A percentile compares a stretch with the other conserved stretches of the same genome.
These are phyloP conservation scores for Penicillium desertorum DNA, from an alignment of 495 filamentous ascomycete species.

Conservation along the genomic window DNA sequence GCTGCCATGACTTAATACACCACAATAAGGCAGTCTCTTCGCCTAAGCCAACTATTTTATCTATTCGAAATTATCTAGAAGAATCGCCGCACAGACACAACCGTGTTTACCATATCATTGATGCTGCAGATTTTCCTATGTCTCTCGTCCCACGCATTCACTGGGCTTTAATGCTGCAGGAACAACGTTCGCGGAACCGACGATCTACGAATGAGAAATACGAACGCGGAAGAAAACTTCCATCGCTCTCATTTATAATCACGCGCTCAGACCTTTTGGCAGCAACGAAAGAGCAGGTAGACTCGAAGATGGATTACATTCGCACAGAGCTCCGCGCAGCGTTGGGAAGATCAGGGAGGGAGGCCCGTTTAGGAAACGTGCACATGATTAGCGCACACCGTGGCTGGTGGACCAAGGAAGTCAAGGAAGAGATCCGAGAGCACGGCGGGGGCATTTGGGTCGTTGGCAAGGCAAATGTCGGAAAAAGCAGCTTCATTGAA, in stretches of 20 bases:
- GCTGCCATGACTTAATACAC: constrained; percentile 80
- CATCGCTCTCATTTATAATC: constrained; percentile 80
- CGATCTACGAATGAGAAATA: constrained; percentile 64
- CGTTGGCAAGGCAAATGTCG: constrained; percentile 96
- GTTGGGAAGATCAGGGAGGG: constrained; percentile 57
- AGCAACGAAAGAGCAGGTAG: constrained; percentile 74
- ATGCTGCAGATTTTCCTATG: constrained; percentile 96
- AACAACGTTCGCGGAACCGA: constrained; percentile 73
- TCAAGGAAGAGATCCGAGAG: constrained; percentile 79
- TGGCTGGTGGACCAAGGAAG: constrained; percentile 81
- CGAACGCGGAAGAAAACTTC: constrained; percentile 57
- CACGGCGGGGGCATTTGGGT: constrained; percentile 91
- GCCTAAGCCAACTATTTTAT: constrained; percentile 71
- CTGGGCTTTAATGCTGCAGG: constrained; percentile 56
- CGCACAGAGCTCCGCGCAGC: constrained; percentile 68
- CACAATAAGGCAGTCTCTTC: constrained; percentile 69
- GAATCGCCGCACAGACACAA: constrained; percentile 85
- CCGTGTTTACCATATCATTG: constrained; percentile 95
- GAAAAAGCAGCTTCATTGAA: constrained; percentile 89
- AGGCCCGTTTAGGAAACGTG: constrained; percentile 77
- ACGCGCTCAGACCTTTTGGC: constrained; percentile 85
- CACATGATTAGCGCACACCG: constrained; percentile 79
- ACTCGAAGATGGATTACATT: constrained; percentile 79
- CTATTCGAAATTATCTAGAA: constrained; percentile 75
- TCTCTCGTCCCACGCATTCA: constrained; percentile 72